Conservation (phyloP, 805 yeast genomes). For the Candida orba region DNA sequence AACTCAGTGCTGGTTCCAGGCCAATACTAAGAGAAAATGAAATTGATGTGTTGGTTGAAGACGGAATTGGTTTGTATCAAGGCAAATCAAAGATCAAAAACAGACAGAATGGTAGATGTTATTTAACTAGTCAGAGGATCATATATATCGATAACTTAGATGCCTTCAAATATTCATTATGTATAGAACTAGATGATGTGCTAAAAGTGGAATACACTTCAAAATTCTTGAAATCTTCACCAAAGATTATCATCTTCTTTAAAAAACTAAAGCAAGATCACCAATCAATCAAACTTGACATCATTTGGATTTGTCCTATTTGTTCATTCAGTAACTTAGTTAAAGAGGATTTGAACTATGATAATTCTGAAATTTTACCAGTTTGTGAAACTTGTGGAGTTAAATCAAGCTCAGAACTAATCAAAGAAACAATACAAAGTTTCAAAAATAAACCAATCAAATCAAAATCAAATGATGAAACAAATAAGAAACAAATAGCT, state of each 20-base stretch:
- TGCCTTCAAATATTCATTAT: conserved; percentile 38
- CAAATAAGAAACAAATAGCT: conserved; percentile 11
- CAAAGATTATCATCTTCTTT: conserved; percentile 54
- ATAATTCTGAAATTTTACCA: conserved; percentile 29
- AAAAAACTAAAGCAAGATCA: conserved; percentile 8
- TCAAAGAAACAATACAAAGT: conserved; percentile 26
- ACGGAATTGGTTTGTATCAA: conserved; percentile 68
- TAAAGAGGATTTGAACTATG: conserved; percentile 23
- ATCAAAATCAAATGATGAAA: not conserved
- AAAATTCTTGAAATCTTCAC: conserved; percentile 69
- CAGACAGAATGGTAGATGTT: conserved; percentile 70
- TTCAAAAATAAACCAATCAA: not conserved
- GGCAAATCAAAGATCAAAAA: conserved; percentile 57
- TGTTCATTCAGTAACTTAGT: conserved; percentile 64
- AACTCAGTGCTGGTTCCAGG: conserved; percentile 31
- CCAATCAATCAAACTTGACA: not conserved
- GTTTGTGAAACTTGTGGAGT: conserved; percentile 61
- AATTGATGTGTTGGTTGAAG: conserved; percentile 43
- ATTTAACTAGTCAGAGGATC: conserved; percentile 66
- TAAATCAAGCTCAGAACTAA: conserved; percentile 30
- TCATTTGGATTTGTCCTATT: conserved; percentile 78
- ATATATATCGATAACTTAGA: conserved; percentile 57
- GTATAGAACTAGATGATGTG: conserved; percentile 38
- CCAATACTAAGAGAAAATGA: conserved; percentile 39
- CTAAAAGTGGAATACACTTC: conserved; percentile 32